Evolutionary conservation across 805 yeast genomes (phyloP).

Genomic region (Yarrowia yakushimensis): DNA sequence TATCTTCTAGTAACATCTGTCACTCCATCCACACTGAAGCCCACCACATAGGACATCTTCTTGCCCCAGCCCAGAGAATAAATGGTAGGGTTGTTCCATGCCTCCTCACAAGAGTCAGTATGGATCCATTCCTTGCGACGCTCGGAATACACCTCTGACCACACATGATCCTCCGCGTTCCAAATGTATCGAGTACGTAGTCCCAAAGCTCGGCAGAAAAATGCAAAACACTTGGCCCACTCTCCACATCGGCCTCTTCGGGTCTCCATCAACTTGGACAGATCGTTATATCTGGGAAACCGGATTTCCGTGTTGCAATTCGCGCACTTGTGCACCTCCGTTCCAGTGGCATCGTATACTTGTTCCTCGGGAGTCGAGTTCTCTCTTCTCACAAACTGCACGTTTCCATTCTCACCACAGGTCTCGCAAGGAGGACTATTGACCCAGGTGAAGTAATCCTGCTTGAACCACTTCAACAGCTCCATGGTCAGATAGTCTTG

Average conservation of each 20-base stretch:
- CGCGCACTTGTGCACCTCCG: slow-evolving; percentile 64
- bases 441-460: slow-evolving; percentile 80
- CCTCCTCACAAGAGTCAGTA: slow-evolving; percentile 81
- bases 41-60: slow-evolving; percentile 84
- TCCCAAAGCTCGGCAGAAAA: slow-evolving; percentile 65
- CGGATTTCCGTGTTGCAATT: slow-evolving; percentile 48
- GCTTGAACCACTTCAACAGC: slow-evolving; percentile 64
- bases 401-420: slow-evolving; percentile 48
- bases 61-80: slow-evolving; percentile 90
- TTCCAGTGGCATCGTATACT: slow-evolving; percentile 49
- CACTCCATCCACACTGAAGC: slow-evolving; percentile 55
- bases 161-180: slow-evolving; percentile 92
- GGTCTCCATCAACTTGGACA: slow-evolving; percentile 56
- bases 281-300: slow-evolving; percentile 76
- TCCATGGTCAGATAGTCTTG: slow-evolving; percentile 59
- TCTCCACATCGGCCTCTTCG: slow-evolving; percentile 89
- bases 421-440: slow-evolving; percentile 58
- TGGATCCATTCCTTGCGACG: slow-evolving; percentile 73
- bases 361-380: slow-evolving; percentile 48
- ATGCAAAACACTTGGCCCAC: slow-evolving; percentile 76
- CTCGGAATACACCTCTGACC: slow-evolving; percentile 84
- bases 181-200: slow-evolving; percentile 67
- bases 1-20: slow-evolving; percentile 71
- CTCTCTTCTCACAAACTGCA: slow-evolving; percentile 41
- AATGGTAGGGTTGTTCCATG: slow-evolving; percentile 74